Base-by-base conservation (phyloP, 1,284 basidiomycete genomes). In the Paramarasmius palmivorus region DNA sequence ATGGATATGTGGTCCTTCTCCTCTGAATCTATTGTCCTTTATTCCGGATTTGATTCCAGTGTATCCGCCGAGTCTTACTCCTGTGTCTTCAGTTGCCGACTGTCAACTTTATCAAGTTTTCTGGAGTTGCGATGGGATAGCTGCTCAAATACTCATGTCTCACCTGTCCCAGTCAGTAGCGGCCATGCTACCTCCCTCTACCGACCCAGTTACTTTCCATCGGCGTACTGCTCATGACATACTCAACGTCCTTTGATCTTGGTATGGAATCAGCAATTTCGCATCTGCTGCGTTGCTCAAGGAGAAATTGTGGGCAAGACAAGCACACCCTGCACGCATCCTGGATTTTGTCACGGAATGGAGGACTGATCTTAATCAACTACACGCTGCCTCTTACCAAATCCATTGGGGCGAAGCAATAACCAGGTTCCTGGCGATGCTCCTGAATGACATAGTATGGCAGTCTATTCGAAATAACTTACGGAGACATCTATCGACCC, bases 141-240 rank as follows among this genome's bases (percentile, higher is more conserved):
- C 39, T 2, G 2, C 39, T 3, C 19, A 15, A 4, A 19, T 41
- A 19, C 39, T 41, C 39, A 41, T 19, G 2, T 41, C 39, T 2
- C 39, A 22, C 2, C 19, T 41, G 6, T 14, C 39, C 2, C 39
- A 12, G 6, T 19, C 12, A 3, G 39, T 41, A 4, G 39, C 39
- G 3, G 12, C 19, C 2, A 12, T 20, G 3, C 39, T 41, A 41
- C 39, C 39, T 12, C 39, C 39, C 2, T 12, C 12, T 3, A 2
- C 23, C 2, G 7, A 41, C 7, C 39, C n/a, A n/a, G n/a, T n/a
- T n/a, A n/a, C n/a, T n/a, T n/a, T n/a, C n/a, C n/a, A n/a, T n/a
- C n/a, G n/a, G n/a, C n/a, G 10, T 59, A 49, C 4, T 53, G 29
- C 39, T 2, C 2, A 22, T 10, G 39, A 41, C 39, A 41, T 41